Conservation (phyloP, 1,139 yeast genomes). For the Magnusiomyces magnusii region DNA sequence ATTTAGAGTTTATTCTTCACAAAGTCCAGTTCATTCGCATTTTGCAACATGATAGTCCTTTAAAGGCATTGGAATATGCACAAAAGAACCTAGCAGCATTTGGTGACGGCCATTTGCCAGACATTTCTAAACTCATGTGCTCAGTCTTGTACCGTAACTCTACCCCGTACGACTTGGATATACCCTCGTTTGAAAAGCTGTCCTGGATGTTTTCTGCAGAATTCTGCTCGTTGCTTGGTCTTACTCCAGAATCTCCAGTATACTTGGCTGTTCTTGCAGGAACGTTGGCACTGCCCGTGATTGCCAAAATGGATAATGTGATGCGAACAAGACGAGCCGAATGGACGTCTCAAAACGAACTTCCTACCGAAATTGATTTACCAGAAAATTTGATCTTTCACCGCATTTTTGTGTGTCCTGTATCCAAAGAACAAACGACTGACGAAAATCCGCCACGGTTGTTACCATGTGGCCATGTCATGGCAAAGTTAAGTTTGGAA, state of each 20-base stretch:
- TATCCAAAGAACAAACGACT: conserved; percentile 75
- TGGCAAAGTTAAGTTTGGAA: conserved; percentile 46
- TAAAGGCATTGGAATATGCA: conserved; percentile 48
- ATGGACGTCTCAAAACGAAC: conserved; percentile 50
- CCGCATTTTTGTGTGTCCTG: conserved; percentile 87
- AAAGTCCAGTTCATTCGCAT: conserved; percentile 44
- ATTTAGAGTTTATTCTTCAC: conserved; percentile 58
- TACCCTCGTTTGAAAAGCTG: conserved; percentile 38
- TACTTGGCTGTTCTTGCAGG: conserved; percentile 65
- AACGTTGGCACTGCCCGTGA: conserved; percentile 60
- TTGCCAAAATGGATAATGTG: conserved; percentile 55
- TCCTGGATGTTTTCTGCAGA: conserved; percentile 55
- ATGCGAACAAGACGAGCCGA: conserved; percentile 43
- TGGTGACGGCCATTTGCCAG: conserved; percentile 37
- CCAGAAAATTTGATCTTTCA: conserved; percentile 54
- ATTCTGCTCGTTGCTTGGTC: conserved; percentile 54
- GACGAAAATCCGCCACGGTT: conserved; percentile 52
- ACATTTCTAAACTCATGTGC: conserved; percentile 49
- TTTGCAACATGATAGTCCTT: conserved; percentile 26
- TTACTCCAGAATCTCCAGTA: conserved; percentile 65
- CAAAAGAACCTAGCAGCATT: conserved; percentile 45
- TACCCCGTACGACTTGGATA: conserved; percentile 29
- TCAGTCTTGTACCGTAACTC: conserved; percentile 44
- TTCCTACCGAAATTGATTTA: conserved; percentile 52
- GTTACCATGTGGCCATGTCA: conserved; percentile 57